Conservation (phyloP, 257 asterid genomes). For the Orobanche coerulescens region DNA sequence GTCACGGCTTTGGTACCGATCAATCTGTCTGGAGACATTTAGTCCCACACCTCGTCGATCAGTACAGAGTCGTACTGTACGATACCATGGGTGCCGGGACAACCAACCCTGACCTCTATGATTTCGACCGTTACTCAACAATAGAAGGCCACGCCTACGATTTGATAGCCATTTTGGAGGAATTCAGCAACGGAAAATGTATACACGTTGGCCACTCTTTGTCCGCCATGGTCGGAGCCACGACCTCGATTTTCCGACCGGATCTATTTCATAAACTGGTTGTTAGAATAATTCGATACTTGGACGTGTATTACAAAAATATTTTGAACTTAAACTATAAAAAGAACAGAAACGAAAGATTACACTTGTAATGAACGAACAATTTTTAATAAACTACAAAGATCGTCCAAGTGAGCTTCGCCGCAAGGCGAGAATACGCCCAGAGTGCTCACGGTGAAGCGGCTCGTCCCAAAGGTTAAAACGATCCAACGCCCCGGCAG, state of each 20-base stretch:
- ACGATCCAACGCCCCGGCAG: too few species aligned
- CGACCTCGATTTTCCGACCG: constrained; percentile 47
- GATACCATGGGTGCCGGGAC: too few species aligned
- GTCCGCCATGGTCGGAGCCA: constrained; percentile 44
- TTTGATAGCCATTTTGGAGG: constrained; percentile 43
- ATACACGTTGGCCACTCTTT: constrained; percentile 54
- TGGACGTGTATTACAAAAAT: too few species aligned
- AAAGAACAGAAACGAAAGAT: too few species aligned
- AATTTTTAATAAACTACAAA: too few species aligned
- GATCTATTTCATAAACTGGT: constrained; percentile 49
- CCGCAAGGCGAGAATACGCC: too few species aligned
- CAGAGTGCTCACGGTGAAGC: too few species aligned
- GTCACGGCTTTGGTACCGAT: constrained; percentile 58
- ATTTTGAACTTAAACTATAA: too few species aligned
- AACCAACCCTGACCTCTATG: constrained; percentile 50
- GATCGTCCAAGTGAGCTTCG: too few species aligned
- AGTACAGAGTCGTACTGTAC: constrained; percentile 21
- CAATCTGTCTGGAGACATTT: constrained; percentile 29
- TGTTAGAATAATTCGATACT: too few species aligned
- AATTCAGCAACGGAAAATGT: constrained; percentile 30
- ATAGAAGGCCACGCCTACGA: constrained; percentile 52
- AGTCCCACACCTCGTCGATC: constrained; percentile 42
- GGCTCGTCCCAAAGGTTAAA: too few species aligned
- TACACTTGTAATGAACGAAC: too few species aligned
- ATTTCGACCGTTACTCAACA: constrained; percentile 41